phyloP scores from a whole-genome alignment of 257 asterid species.

The Jasminum sambac region DNA sequence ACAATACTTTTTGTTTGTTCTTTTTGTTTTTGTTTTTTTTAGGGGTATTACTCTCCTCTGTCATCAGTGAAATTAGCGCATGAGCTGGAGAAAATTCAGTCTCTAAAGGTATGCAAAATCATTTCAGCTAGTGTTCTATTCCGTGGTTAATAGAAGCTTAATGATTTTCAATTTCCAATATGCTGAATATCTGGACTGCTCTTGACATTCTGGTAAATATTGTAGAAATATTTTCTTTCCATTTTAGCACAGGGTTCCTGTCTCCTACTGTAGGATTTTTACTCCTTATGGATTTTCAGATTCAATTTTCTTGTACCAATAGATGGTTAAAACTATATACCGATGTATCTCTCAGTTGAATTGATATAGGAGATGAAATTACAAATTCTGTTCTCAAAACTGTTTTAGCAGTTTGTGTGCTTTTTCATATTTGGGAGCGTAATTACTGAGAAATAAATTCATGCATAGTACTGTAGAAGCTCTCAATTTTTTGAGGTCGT shows the following conservation, averaged over 20 bases:
- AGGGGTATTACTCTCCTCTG: constrained; percentile 73
- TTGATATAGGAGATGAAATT: no score
- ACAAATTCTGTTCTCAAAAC: no score
- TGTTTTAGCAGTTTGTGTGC: background rate
- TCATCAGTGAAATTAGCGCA: constrained; percentile 62
- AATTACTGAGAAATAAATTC: constrained; percentile 4
- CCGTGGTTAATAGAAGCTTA: constrained; percentile 1
- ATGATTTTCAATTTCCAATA: constrained; percentile 10
- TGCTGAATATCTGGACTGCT: constrained; percentile 1
- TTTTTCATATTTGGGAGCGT: constrained; percentile 1
- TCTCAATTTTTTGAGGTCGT: constrained; percentile 16
- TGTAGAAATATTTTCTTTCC: no score
- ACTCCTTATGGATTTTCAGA: no score
- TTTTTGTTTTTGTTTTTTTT: constrained; percentile 26
- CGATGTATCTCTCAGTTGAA: no score
- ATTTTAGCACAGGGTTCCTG: no score
- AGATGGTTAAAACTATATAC: no score
- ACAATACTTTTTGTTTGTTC: no score
- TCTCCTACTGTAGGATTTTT: no score
- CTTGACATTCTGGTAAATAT: background rate
- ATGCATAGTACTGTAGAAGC: background rate
- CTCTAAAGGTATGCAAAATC: constrained; percentile 66
- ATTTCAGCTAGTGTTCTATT: background rate
- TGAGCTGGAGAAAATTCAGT: constrained; percentile 73
- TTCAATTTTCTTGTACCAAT: no score